These are phyloP conservation scores for Sanghuangporus sanghuang DNA, from an alignment of 1,284 basidiomycete species.

Conservation along the genomic window DNA sequence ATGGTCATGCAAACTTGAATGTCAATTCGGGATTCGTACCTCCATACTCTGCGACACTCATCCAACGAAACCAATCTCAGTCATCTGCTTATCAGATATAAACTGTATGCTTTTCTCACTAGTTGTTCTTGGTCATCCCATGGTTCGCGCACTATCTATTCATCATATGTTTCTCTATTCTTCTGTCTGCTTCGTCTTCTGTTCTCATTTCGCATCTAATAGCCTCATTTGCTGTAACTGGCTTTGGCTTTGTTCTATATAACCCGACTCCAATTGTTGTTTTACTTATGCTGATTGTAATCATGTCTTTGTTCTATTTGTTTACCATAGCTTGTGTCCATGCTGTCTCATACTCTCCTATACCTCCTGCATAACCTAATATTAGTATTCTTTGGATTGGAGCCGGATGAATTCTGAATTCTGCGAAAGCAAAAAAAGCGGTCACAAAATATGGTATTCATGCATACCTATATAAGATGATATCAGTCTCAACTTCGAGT, in stretches of 20 bases:
- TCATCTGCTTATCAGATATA: constrained; percentile 16
- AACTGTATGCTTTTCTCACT: background rate
- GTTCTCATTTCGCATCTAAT: background rate
- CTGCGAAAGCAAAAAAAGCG: background rate
- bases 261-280: background rate
- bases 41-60: constrained; percentile 1
- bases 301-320: background rate
- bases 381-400: background rate
- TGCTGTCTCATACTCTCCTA: background rate
- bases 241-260: background rate
- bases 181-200: background rate
- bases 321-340: background rate
- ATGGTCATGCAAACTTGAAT: background rate
- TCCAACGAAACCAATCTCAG: constrained; percentile 14
- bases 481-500: too few relatives aligned
- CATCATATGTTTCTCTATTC: background rate
- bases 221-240: background rate
- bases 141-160: background rate
- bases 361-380: background rate
- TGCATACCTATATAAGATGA: background rate
- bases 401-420: background rate
- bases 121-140: background rate
- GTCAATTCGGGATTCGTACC: background rate
- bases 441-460: background rate
- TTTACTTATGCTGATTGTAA: background rate